Conservation (phyloP, 192 early-diverging fungal genomes). For the Mortierella alpina region DNA sequence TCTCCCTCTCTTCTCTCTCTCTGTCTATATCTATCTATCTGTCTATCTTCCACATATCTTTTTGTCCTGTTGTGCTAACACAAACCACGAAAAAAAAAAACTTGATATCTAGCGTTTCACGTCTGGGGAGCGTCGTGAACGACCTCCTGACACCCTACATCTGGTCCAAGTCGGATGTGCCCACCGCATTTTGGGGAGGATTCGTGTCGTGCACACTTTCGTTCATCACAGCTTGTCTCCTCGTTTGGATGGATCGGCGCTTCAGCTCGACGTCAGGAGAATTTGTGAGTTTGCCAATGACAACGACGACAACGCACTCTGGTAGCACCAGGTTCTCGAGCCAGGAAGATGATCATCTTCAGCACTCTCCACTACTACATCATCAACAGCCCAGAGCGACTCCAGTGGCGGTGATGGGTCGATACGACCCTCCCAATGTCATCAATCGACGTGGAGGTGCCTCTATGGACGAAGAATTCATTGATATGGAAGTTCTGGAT, state of each 20-base stretch:
- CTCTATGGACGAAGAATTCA: neutral
- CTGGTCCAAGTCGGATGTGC: conserved; percentile 33
- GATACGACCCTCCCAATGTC: conserved; percentile 14
- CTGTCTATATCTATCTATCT: neutral
- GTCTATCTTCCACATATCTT: neutral
- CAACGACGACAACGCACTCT: neutral
- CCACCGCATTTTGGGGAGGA: conserved; percentile 63
- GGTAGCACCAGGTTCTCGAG: conserved; percentile 11
- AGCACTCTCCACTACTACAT: neutral
- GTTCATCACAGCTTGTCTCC: conserved; percentile 47
- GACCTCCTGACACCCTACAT: conserved; percentile 67
- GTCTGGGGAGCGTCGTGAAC: conserved; percentile 64
- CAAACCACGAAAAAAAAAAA: neutral
- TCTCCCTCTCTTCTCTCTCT: neutral
- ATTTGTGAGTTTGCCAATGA: conserved; percentile 31
- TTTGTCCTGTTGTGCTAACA: neutral
- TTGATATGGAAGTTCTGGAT: conserved; percentile 20
- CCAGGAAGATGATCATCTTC: neutral
- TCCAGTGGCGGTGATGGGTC: neutral
- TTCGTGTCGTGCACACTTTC: conserved; percentile 57
- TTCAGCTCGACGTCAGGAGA: conserved; percentile 32
- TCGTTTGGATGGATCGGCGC: conserved; percentile 53
- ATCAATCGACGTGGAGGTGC: neutral
- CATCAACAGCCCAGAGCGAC: neutral
- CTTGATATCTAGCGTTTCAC: conserved; percentile 36